Evolutionary conservation across 257 asterid genomes (phyloP), one percentile per base, ranked within the genome.

Genomic region (Thymus quinquecostatus): DNA sequence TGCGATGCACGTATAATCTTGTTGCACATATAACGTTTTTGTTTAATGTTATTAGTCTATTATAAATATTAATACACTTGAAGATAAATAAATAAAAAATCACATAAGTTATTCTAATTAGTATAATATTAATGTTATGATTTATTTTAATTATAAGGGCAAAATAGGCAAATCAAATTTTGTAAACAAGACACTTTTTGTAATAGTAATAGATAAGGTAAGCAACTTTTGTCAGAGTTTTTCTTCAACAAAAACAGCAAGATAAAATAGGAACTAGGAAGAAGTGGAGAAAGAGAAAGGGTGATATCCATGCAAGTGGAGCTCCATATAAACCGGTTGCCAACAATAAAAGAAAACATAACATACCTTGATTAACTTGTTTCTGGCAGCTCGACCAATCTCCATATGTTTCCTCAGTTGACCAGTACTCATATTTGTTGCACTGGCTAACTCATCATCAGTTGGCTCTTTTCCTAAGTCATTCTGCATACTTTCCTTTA

Each of bases 351-450:
- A 60, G 47, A 53, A 21, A 49, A 66, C 14, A 60, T 28, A 29
- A 43, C 54, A 68, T 75, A 93, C 98, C 97, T 86, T 94, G 75
- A 94, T 89, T 89, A 91, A 66, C 81, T 94, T 94, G 85, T 82
- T 87, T 84, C 97, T 84, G 49, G 99, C 92, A 21, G 99, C 97
- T 68, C 60, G 89, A 55, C 99, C 97, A 81, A 89, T 87, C 84
- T 84, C 87, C 74, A 89, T 41, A 45, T 77, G 87, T 71, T 88
- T 88, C 86, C 86, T 73, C 40, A 94, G 79, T 60, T 79, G 88
- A 66, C 55, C 21, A 32, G 64, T 66, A 51, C 82, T 78, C 79
- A 82, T 74, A 64, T 81, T 85, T 41, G 73, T 77, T 32, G 85
- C 95, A 78, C 79, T 81, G 3, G 96, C 97, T 71, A 85, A 61